Base-by-base conservation (phyloP, 192 early-diverging fungal genomes). In the Podila horticola region DNA sequence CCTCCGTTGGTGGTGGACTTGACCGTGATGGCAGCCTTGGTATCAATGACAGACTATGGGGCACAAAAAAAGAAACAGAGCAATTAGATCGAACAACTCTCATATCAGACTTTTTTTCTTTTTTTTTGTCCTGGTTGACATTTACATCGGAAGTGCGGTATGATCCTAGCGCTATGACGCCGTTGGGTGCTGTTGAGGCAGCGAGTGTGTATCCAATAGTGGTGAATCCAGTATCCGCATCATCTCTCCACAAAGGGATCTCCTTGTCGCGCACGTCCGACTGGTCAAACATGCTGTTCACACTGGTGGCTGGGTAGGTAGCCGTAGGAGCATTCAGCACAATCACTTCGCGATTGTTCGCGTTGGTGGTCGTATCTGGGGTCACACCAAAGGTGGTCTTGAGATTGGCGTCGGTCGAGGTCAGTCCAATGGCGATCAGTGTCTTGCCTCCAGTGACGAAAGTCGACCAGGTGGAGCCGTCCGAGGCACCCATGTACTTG, bases 391-490 rank as follows among this genome's bases (percentile, higher is more conserved):
- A 73, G 15, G 29, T 28, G 1, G 50, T 5, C 26, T 30, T 45
- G 15, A 73, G 38, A 2, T 30, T 22, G 19, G 10, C 2, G 45
- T 73, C 65, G 12, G 50, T 38, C 4, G 71, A 66, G 55, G 71
- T 73, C 71, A 73, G 34, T 2, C 64, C 65, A 50, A 67, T 57
- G 41, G 71, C 65, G 31, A 73, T 73, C 45, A 73, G 28, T 0
- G 71, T 72, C 4, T 72, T 72, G 33, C 71, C 71, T 1, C 62
- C 19, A 26, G 26, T 9, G 34, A 64, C 71, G 41, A 64, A 72
- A 28, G 19, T 64, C 20, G 38, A 28, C 71, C 71, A 72, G 4
- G 62, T 52, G 11, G 28, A 2, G 15, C 51, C 45, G 48, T 72
- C 62, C 5, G 29, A 17, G 45, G 31, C 11, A 13, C 60, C 55